Conservation (phyloP, 305 asterid species). For the Fraxinus xanthoxyloides region DNA sequence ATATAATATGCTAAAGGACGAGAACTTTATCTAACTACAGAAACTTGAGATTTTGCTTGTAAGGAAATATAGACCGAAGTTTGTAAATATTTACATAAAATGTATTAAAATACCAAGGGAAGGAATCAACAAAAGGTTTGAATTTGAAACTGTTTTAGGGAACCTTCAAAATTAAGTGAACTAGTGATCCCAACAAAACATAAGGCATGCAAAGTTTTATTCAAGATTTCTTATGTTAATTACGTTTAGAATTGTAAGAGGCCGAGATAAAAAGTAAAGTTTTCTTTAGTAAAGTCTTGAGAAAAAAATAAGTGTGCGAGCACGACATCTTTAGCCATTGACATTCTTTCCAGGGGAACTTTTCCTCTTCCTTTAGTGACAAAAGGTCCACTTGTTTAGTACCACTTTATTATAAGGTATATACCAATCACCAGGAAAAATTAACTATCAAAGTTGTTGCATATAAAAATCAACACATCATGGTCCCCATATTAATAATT, state of each 20-base stretch:
- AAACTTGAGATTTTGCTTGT: background rate
- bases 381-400: conserved; percentile 37
- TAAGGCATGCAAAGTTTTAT: background rate
- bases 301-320: conserved; percentile 25
- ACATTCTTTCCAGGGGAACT: conserved; percentile 37
- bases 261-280: background rate
- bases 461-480: conserved; percentile 13
- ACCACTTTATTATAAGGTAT: conserved; percentile 36
- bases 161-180: background rate
- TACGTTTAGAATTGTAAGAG: background rate
- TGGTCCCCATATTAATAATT: conserved; percentile 22
- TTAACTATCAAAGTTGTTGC: conserved; percentile 23
- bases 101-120: background rate
- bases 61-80: background rate
- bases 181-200: background rate
- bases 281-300: conserved; percentile 10
- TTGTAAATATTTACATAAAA: background rate
- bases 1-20: background rate
- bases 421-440: conserved; percentile 30
- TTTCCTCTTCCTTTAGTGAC: conserved; percentile 39
- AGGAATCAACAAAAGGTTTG: background rate
- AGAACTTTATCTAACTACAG: background rate
- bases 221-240: background rate
- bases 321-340: conserved; percentile 28
- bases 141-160: background rate